These are phyloP conservation scores for Lepraria neglecta DNA, from an alignment of 495 filamentous ascomycete genomes.

Conservation along the genomic window DNA sequence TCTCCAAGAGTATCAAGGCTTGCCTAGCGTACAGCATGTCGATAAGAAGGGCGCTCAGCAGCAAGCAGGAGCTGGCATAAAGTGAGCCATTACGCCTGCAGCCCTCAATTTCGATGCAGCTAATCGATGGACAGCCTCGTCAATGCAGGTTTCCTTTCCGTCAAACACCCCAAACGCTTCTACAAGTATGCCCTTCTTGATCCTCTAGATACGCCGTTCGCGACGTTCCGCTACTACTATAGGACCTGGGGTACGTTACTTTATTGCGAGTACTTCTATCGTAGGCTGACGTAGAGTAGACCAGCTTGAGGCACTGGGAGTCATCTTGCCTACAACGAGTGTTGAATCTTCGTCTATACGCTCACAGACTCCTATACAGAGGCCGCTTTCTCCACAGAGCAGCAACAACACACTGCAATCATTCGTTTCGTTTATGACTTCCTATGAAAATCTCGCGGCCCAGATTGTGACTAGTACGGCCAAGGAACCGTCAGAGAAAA, in stretches of 20 bases:
- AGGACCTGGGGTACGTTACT: slow-evolving; percentile 25
- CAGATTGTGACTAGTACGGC: background rate
- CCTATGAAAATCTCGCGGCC: background rate
- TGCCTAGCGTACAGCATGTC: background rate
- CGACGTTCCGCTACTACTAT: slow-evolving; percentile 36
- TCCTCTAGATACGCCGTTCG: slow-evolving; percentile 39
- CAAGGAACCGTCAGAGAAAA: background rate
- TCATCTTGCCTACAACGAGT: slow-evolving; percentile 15
- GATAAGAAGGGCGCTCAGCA: slow-evolving; percentile 5
- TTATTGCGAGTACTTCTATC: background rate
- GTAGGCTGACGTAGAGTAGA: slow-evolving; percentile 19
- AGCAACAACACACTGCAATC: background rate
- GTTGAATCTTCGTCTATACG: background rate
- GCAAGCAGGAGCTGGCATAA: slow-evolving; percentile 12
- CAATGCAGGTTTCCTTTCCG: slow-evolving; percentile 31
- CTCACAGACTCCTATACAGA: background rate
- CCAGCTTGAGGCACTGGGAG: slow-evolving; percentile 23
- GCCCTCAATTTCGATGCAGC: background rate
- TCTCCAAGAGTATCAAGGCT: slow-evolving; percentile 18
- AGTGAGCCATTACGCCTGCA: slow-evolving; percentile 1
- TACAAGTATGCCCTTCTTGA: slow-evolving; percentile 42
- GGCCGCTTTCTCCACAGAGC: slow-evolving; percentile 1
- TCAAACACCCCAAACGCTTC: slow-evolving; percentile 33
- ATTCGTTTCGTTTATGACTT: background rate
- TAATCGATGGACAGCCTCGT: slow-evolving; percentile 29